Percentiles rank a stretch among this genome's conserved stretches.
phyloP scores from a whole-genome alignment of 2,329 filamentous ascomycete genomes.

The Diaporthe capsici region DNA sequence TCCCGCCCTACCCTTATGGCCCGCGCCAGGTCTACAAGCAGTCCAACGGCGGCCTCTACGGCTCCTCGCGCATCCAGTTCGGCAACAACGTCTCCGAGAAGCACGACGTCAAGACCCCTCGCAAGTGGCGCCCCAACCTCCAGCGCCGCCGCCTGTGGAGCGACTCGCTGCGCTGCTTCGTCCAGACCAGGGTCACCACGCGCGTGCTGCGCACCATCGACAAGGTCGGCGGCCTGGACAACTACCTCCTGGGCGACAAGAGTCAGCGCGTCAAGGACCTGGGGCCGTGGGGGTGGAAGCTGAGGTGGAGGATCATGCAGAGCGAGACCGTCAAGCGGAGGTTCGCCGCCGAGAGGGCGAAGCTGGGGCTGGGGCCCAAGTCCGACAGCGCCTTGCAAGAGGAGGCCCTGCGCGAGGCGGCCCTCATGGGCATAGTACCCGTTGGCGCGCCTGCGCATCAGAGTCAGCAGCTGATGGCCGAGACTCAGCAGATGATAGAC shows the following conservation, averaged over 20 bases:
- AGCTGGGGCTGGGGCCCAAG: constrained; percentile 73
- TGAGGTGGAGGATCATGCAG: constrained; percentile 93
- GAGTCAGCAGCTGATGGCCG: constrained; percentile 52
- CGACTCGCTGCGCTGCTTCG: constrained; percentile 70
- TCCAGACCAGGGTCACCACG: constrained; percentile 79
- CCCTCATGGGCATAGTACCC: not conserved
- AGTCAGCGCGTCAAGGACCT: constrained; percentile 85
- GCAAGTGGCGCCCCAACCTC: constrained; percentile 83
- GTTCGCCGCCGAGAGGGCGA: constrained; percentile 75
- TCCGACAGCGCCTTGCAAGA: constrained; percentile 51
- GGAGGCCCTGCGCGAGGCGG: constrained; percentile 36
- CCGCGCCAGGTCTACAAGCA: constrained; percentile 82
- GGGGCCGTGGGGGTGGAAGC: constrained; percentile 89
- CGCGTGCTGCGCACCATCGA: constrained; percentile 81
- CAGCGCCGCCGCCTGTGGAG: constrained; percentile 78
- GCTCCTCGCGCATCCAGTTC: constrained; percentile 78
- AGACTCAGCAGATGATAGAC: constrained; percentile 56
- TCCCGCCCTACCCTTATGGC: constrained; percentile 81
- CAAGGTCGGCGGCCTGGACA: constrained; percentile 89
- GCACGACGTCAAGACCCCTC: constrained; percentile 78
- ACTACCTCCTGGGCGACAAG: constrained; percentile 89
- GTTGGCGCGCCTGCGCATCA: not conserved
- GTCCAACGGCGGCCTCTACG: constrained; percentile 82
- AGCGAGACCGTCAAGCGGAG: constrained; percentile 74
- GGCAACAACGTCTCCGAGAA: constrained; percentile 82